These are phyloP conservation scores for Vanderwaltozyma tropicalis DNA, from an alignment of 805 yeast species.

Conservation along the genomic window DNA sequence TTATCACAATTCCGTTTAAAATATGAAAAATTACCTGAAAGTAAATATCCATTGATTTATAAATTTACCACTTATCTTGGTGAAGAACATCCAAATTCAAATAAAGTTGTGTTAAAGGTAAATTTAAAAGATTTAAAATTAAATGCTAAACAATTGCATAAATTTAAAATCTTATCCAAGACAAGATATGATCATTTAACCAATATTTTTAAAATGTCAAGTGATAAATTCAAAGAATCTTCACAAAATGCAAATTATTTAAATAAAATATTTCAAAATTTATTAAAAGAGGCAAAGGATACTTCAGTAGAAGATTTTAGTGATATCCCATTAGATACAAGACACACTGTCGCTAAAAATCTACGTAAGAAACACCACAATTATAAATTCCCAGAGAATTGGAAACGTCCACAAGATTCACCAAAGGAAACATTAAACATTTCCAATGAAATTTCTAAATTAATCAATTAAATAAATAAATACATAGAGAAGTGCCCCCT, in stretches of 20 bases:
- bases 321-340: slow-evolving; percentile 73
- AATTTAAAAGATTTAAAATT: slow-evolving; percentile 47
- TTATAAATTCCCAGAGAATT: slow-evolving; percentile 59
- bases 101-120: slow-evolving; percentile 54
- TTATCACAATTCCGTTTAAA: slow-evolving; percentile 64
- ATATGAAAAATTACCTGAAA: slow-evolving; percentile 40
- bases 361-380: slow-evolving; percentile 33
- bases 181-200: slow-evolving; percentile 57
- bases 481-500: too few relatives aligned
- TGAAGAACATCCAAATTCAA: slow-evolving; percentile 41
- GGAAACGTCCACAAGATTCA: slow-evolving; percentile 70
- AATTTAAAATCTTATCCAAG: slow-evolving; percentile 70
- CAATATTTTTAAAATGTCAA: slow-evolving; percentile 54
- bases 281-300: slow-evolving; percentile 58
- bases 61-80: slow-evolving; percentile 67
- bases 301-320: slow-evolving; percentile 44
- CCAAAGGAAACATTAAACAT: slow-evolving; percentile 33
- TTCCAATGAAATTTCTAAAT: background rate
- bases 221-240: slow-evolving; percentile 58
- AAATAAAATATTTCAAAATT: slow-evolving; percentile 49
- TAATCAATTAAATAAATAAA: background rate
- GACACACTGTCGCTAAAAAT: slow-evolving; percentile 47
- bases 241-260: slow-evolving; percentile 77
- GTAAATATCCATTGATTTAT: slow-evolving; percentile 48
- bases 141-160: slow-evolving; percentile 45